Evolutionary conservation across 1,284 basidiomycete species (phyloP).

Genomic region (Xerocomus nothofagi): DNA sequence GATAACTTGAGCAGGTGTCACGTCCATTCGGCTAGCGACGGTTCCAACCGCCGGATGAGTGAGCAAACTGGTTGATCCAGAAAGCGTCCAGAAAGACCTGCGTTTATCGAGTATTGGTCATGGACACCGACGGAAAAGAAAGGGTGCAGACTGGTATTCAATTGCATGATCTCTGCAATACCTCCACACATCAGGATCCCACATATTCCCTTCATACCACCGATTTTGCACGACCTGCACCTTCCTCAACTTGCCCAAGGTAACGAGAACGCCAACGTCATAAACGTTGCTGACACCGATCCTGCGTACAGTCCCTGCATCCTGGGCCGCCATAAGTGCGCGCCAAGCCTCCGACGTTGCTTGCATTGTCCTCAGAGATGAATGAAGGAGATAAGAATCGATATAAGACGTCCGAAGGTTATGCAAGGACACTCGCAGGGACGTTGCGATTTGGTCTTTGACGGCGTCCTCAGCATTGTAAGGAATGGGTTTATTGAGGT

Average conservation of each 20-base stretch:
- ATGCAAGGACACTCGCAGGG: slow-evolving; percentile 61
- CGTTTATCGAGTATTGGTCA: slow-evolving; percentile 1
- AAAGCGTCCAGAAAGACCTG: slow-evolving; percentile 86
- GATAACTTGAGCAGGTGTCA: slow-evolving; percentile 64
- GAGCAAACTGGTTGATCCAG: slow-evolving; percentile 69
- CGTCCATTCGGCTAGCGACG: slow-evolving; percentile 47
- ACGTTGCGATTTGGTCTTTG: slow-evolving; percentile 59
- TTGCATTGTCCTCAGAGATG: slow-evolving; percentile 58
- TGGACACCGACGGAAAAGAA: not conserved
- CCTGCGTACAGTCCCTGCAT: slow-evolving; percentile 57
- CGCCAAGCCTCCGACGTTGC: slow-evolving; percentile 69
- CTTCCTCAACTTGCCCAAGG: slow-evolving; percentile 52
- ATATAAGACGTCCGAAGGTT: slow-evolving; percentile 71
- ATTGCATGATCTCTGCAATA: slow-evolving; percentile 60
- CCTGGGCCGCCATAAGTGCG: slow-evolving; percentile 57
- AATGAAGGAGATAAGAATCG: slow-evolving; percentile 77
- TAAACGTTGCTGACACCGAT: slow-evolving; percentile 82
- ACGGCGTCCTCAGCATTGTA: slow-evolving; percentile 61
- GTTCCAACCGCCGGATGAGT: slow-evolving; percentile 45
- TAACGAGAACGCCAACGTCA: slow-evolving; percentile 54
- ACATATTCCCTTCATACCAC: slow-evolving; percentile 78
- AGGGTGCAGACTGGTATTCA: slow-evolving; percentile 65
- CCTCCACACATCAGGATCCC: slow-evolving; percentile 62
- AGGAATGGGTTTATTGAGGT: slow-evolving; percentile 64
- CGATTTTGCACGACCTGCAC: slow-evolving; percentile 78